A percentile compares a stretch with the other conserved stretches of the same genome.
Evolutionary conservation across 345 rosid genomes (phyloP).

Genomic region (Linum tenue): DNA sequence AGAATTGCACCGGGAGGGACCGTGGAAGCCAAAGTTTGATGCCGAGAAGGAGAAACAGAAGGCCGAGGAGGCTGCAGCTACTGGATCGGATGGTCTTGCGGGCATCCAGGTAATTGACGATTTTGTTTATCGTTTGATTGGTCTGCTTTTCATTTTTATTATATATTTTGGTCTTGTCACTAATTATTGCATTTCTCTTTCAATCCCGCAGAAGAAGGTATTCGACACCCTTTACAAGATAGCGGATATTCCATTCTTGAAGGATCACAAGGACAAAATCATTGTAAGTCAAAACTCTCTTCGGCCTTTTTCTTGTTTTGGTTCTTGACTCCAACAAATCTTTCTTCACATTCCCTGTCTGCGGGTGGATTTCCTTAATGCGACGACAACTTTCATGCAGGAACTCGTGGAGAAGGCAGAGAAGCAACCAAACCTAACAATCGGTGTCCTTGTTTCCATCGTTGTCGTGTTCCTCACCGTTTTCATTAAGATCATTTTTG

Average conservation of each 20-base stretch:
- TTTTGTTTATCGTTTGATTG: background rate
- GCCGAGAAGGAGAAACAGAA: constrained; percentile 68
- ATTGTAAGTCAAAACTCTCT: constrained; percentile 30
- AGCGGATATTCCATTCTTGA: constrained; percentile 67
- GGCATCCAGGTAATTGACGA: constrained; percentile 31
- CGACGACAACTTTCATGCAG: constrained; percentile 17
- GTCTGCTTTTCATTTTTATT: background rate
- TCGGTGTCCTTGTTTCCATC: constrained; percentile 46
- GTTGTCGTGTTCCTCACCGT: constrained; percentile 39
- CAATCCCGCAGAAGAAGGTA: constrained; percentile 22
- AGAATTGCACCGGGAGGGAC: constrained; percentile 30
- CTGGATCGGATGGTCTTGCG: constrained; percentile 37
- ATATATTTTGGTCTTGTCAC: background rate
- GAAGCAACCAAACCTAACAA: constrained; percentile 53
- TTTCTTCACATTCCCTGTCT: too few species aligned
- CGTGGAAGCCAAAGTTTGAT: constrained; percentile 66
- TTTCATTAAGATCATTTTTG: constrained; percentile 46
- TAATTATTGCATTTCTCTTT: background rate
- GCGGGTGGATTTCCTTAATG: too few species aligned
- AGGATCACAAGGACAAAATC: constrained; percentile 45
- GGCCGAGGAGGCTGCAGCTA: constrained; percentile 50
- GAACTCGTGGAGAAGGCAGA: constrained; percentile 71
- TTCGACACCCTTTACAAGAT: constrained; percentile 41
- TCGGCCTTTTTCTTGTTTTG: background rate
- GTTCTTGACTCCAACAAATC: background rate